Evolutionary conservation across 2,329 filamentous ascomycete species (phyloP).

Genomic region (Arthrobotrys sphaeroides): DNA sequence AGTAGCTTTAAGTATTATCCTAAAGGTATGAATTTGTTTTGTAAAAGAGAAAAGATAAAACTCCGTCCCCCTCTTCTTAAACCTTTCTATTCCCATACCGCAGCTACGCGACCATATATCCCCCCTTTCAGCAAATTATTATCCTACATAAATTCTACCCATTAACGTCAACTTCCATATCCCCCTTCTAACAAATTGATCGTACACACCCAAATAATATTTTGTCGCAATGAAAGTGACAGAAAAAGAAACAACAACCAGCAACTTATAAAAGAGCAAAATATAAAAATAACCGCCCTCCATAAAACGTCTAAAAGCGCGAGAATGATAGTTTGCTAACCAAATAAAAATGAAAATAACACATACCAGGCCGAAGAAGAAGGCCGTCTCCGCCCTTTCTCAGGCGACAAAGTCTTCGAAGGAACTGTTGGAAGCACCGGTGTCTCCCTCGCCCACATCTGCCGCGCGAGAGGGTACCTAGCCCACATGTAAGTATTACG

Average conservation of each 20-base stretch:
- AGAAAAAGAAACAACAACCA: neutral
- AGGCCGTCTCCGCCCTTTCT: slow-evolving; percentile 78
- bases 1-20: slow-evolving; percentile 89
- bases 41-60: neutral
- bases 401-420: slow-evolving; percentile 95
- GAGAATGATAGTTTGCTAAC: neutral
- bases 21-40: slow-evolving; percentile 66
- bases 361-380: slow-evolving; percentile 73
- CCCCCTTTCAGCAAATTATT: neutral
- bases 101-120: neutral
- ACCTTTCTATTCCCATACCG: neutral
- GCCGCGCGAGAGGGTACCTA: slow-evolving; percentile 85
- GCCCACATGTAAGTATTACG: slow-evolving; percentile 76
- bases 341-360: slow-evolving; percentile 22
- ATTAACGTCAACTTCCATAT: neutral
- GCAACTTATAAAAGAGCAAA: neutral
- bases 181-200: neutral
- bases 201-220: slow-evolving; percentile 10
- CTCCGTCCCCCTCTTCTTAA: neutral
- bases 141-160: slow-evolving; percentile 12
- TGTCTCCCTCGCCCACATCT: slow-evolving; percentile 90
- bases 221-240: slow-evolving; percentile 7
- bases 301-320: neutral
- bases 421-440: slow-evolving; percentile 96
- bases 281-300: neutral